Base-by-base conservation (phyloP, 2,329 filamentous ascomycete species). In the Talaromyces piceae region DNA sequence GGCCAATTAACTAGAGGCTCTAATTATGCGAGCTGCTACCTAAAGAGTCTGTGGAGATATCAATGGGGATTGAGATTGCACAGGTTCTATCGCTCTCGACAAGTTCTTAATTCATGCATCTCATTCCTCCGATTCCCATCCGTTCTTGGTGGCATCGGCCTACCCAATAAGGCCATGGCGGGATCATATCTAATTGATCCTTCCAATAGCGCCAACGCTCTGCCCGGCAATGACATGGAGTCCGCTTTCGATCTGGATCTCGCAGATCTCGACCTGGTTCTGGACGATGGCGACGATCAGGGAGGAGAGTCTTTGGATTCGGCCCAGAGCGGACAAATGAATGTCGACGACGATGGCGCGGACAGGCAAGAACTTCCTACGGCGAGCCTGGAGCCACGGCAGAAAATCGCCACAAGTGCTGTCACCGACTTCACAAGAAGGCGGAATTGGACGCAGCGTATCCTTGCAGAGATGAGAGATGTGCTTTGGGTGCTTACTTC, bases 391-490 rank as follows among this genome's bases (percentile, higher is more conserved):
- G 49, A 26, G 6, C 25, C 47, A 5, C n/a, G n/a, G n/a, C 48
- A 51, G 41, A 50, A 51, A 31, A 46, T 23, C 23, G 45, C 49
- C 18, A 49, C 52, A 31, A 83, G 78, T 67, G 83, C 78, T 6
- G 66, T 83, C 58, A 83, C 80, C 57, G 79, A 84, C 63, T 84
- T 84, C 60, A 84, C 79, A 13, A 83, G 83, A 66, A 73, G 82
- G 52, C 72, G 79, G 55, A 84, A 93, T 65, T 96, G 91, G 91
- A 86, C 88, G 13, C 87, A 91, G 65, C 86, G 88, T 58, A 85
- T 95, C 11, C 81, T 96, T 22, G 88, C 94, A 67, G 91, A 95
- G 74, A 76, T 97, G 59, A 87, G 86, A 64, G 91, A 96, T 68
- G 82, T 96, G 59, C 72, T 95, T 50, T 84, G 95, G 64, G 90